Conservation (phyloP, 306 rosid species). For the Albizia julibrissin region DNA sequence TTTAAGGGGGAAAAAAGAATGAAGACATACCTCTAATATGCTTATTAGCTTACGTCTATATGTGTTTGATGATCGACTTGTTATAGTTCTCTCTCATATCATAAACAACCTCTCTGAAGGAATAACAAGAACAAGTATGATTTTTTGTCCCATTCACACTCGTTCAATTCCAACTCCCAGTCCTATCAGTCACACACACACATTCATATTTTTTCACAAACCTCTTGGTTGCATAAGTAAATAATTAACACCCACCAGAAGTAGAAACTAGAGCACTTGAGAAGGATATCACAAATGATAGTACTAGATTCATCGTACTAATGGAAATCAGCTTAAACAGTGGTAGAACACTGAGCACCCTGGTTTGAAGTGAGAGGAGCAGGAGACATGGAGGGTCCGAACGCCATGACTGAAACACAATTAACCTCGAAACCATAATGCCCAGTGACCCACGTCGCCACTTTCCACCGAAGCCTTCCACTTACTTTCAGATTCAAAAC, state of each 20-base stretch:
- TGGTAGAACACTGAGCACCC: conserved; percentile 72
- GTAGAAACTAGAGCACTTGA: conserved; percentile 11
- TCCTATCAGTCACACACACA: conserved; percentile 32
- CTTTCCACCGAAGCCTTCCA: conserved; percentile 86
- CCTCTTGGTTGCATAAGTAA: conserved; percentile 37
- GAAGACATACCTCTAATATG: background rate
- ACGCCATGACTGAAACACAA: conserved; percentile 72
- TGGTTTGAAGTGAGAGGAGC: conserved; percentile 59
- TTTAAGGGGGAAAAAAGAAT: background rate
- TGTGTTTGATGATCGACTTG: background rate
- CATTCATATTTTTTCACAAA: conserved; percentile 37
- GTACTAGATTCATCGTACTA: background rate
- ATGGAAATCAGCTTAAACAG: conserved; percentile 5
- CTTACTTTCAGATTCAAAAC: conserved; percentile 56
- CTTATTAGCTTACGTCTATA: background rate
- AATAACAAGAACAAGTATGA: conserved; percentile 7
- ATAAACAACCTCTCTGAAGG: background rate
- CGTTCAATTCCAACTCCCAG: conserved; percentile 30
- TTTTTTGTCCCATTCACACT: conserved; percentile 29
- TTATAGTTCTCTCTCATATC: background rate
- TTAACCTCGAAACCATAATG: conserved; percentile 63
- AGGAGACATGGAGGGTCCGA: conserved; percentile 54
- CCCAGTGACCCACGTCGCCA: conserved; percentile 90
- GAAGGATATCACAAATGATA: conserved; percentile 5
- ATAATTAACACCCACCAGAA: conserved; percentile 35